Evolutionary conservation across 441 rosid genomes (phyloP).

Genomic region (Aquilaria agallochum): DNA sequence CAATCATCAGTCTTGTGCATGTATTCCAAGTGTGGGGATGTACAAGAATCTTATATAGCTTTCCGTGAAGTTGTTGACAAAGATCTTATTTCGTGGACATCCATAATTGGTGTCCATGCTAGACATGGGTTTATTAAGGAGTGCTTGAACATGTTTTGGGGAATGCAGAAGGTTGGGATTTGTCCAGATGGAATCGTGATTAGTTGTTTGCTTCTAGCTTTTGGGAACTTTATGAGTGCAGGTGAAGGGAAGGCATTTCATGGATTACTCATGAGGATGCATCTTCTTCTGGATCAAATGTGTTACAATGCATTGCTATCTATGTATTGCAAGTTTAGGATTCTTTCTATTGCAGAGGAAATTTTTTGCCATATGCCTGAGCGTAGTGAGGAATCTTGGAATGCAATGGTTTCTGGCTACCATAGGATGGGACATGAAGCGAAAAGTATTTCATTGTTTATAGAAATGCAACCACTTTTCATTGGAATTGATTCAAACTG

Average conservation of each 20-base stretch:
- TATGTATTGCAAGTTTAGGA: conserved; percentile 55
- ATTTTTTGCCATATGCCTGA: conserved; percentile 22
- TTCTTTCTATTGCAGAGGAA: conserved; percentile 36
- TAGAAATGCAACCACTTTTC: conserved; percentile 31
- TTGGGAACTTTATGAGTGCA: conserved; percentile 35
- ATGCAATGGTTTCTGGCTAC: conserved; percentile 39
- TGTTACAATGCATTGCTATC: conserved; percentile 47
- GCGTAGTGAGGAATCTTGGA: conserved; percentile 35
- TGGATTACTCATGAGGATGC: conserved; percentile 41
- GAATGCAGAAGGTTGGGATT: conserved; percentile 41
- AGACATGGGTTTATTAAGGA: conserved; percentile 35
- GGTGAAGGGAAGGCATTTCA: conserved; percentile 52
- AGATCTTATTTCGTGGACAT: conserved; percentile 64
- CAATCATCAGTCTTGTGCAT: conserved; percentile 41
- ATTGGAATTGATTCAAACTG: conserved; percentile 32
- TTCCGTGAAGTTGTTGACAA: conserved; percentile 40
- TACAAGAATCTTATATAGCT: conserved; percentile 34
- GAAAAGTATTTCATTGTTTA: conserved; percentile 33
- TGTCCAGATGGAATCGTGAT: conserved; percentile 46
- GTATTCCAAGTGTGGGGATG: conserved; percentile 46
- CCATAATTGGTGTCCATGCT: conserved; percentile 47
- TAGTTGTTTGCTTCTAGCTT: conserved; percentile 45
- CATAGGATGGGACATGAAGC: conserved; percentile 33
- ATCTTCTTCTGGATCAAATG: conserved; percentile 26
- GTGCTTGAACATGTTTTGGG: conserved; percentile 42